These are phyloP conservation scores for Pleurotus pulmonarius DNA, from an alignment of 768 basidiomycete genomes.

Conservation along the genomic window DNA sequence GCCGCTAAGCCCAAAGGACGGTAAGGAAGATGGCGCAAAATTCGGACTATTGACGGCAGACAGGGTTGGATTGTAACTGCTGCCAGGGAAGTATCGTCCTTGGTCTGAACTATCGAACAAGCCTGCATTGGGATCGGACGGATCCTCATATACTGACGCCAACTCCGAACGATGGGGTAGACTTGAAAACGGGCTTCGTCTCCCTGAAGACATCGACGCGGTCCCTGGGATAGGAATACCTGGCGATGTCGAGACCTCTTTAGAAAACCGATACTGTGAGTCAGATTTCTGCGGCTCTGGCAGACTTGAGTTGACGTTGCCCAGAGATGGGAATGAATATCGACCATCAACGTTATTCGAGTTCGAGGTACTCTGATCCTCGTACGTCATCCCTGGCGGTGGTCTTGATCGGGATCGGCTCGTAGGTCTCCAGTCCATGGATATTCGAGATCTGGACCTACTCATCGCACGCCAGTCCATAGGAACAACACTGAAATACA, in stretches of 20 bases:
- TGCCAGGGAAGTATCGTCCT: constrained; percentile 20
- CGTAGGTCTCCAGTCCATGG: constrained; percentile 87
- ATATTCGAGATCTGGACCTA: constrained; percentile 83
- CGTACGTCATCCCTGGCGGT: constrained; percentile 45
- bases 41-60: constrained; percentile 43
- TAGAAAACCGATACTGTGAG: not conserved
- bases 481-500: constrained; percentile 43
- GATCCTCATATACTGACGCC: constrained; percentile 44
- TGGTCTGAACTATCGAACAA: constrained; percentile 30
- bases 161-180: constrained; percentile 36
- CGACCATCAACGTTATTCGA: constrained; percentile 37
- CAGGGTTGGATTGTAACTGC: constrained; percentile 32
- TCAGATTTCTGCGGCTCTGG: not conserved
- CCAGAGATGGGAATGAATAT: constrained; percentile 37
- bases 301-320: constrained; percentile 11
- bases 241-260: constrained; percentile 19
- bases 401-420: constrained; percentile 78
- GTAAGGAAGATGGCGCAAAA: constrained; percentile 70
- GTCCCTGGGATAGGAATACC: constrained; percentile 38
- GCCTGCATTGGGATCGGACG: constrained; percentile 25
- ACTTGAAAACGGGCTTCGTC: constrained; percentile 42
- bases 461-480: constrained; percentile 97
- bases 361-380: constrained; percentile 34
- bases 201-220: constrained; percentile 40
- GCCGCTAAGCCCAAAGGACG: constrained; percentile 66